Conservation (phyloP, 495 filamentous ascomycete genomes). For the Daldinia grandis region DNA sequence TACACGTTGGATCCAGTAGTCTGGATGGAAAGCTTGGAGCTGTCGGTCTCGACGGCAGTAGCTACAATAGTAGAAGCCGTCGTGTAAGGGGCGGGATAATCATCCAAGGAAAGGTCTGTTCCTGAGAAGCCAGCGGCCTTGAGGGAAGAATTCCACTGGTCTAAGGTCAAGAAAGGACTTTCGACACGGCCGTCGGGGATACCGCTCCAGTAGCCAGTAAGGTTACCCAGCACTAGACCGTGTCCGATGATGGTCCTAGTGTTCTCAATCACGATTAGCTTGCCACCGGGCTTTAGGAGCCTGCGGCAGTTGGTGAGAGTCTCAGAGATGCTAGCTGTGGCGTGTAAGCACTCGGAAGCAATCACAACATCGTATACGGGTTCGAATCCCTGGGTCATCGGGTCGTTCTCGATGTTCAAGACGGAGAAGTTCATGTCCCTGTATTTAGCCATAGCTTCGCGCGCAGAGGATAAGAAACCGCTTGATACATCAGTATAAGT, state of each 20-base stretch:
- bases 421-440: conserved; percentile 33
- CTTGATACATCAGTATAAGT: conserved; percentile 60
- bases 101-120: conserved; percentile 45
- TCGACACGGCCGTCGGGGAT: conserved; percentile 47
- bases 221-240: conserved; percentile 29
- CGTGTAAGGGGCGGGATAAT: conserved; percentile 22
- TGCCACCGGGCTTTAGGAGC: conserved; percentile 56
- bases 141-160: conserved; percentile 53
- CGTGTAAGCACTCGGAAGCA: conserved; percentile 56
- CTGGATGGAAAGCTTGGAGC: background rate
- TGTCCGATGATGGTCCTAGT: conserved; percentile 25
- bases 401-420: conserved; percentile 56
- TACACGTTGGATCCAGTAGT: background rate
- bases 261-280: conserved; percentile 44
- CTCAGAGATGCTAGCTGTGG: conserved; percentile 50
- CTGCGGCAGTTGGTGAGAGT: conserved; percentile 53
- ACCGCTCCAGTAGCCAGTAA: conserved; percentile 53
- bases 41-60: conserved; percentile 1
- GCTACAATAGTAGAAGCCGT: conserved; percentile 30
- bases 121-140: conserved; percentile 54
- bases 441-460: conserved; percentile 41
- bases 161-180: conserved; percentile 46
- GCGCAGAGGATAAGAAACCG: conserved; percentile 55
- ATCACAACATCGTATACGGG: conserved; percentile 61
- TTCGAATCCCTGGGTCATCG: conserved; percentile 53